Evolutionary conservation across 2,329 filamentous ascomycete species (phyloP), one percentile per base, ranked within the genome.

Genomic region (Aspergillus glaucus): DNA sequence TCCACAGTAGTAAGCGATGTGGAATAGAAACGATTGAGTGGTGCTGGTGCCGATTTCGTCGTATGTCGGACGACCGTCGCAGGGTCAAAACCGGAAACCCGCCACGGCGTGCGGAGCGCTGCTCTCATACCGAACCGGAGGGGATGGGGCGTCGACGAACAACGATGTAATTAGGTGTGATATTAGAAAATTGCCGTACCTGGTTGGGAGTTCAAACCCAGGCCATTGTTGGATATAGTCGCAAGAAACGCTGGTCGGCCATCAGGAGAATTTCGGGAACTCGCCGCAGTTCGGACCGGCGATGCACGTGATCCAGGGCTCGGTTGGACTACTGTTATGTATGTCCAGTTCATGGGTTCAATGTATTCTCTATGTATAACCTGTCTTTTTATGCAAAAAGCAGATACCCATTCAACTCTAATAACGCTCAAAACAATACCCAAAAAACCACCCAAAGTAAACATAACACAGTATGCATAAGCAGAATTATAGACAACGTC

Each of bases 91-190:
- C 50, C 51, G 50, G 57, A 57, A 49, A 61, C 57, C 61, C 65
- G 63, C 62, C 64, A 58, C 53, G 62, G 61, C 52, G 58, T 55
- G 52, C 62, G 62, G 59, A 62, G 53, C 52, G 57, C 55, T 55
- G 57, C 60, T 58, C 60, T 66, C 65, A 68, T 68, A 50, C 62
- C 62, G 59, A 60, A 53, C 36, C 41, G 22, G 39, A 37, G 42
- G 40, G 21, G 48, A 28, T 22, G 19, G 49, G 50, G 28, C 47
- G 45, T 34, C 24, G 34, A 40, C 5, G 28, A 46, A 41, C 9
- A 37, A 34, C 37, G 19, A 24, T 32, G 47, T 22, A 44, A 15
- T 39, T 22, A 32, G 37, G 6, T 48, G 37, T 24, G 12, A 5
- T n/a, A 7, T 43, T 43, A 17, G 1, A 32, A 44, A 17, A 7